Percentiles rank a stretch among this genome's conserved stretches.
phyloP scores from a whole-genome alignment of 768 basidiomycete species.

The Trametes gibbosa region DNA sequence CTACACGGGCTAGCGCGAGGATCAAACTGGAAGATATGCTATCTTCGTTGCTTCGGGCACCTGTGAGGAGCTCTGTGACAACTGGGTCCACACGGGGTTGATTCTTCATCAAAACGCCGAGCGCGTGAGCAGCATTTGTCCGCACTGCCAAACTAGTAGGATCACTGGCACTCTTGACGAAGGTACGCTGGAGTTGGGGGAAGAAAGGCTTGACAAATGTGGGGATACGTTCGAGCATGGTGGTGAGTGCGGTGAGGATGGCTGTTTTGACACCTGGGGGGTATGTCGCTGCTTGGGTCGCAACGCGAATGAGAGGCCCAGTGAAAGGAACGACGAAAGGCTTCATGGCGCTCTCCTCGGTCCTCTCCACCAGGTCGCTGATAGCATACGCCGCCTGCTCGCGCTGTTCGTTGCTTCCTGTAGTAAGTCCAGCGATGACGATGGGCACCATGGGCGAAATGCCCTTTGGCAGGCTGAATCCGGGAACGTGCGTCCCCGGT shows the following conservation, averaged over 20 bases:
- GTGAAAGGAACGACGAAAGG: constrained; percentile 95
- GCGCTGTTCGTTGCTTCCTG: constrained; percentile 90
- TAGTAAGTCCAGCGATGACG: constrained; percentile 89
- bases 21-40: constrained; percentile 74
- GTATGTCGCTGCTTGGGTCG: constrained; percentile 84
- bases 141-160: constrained; percentile 75
- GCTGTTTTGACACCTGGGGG: constrained; percentile 92
- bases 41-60: constrained; percentile 59
- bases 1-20: constrained; percentile 73
- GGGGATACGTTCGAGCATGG: constrained; percentile 84
- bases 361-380: constrained; percentile 90
- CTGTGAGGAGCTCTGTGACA: constrained; percentile 79
- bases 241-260: constrained; percentile 80
- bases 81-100: constrained; percentile 92
- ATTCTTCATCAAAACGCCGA: constrained; percentile 87
- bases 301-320: constrained; percentile 92
- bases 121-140: constrained; percentile 75
- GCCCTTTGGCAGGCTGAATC: constrained; percentile 84
- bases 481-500: constrained; percentile 75
- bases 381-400: constrained; percentile 96
- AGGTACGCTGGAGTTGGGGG: constrained; percentile 94
- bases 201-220: constrained; percentile 96
- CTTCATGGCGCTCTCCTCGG: constrained; percentile 83
- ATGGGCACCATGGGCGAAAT: constrained; percentile 81
- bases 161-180: constrained; percentile 90